Evolutionary conservation across 306 rosid genomes (phyloP), one percentile per base, ranked within the genome.

Genomic region (Castanopsis chinensis): DNA sequence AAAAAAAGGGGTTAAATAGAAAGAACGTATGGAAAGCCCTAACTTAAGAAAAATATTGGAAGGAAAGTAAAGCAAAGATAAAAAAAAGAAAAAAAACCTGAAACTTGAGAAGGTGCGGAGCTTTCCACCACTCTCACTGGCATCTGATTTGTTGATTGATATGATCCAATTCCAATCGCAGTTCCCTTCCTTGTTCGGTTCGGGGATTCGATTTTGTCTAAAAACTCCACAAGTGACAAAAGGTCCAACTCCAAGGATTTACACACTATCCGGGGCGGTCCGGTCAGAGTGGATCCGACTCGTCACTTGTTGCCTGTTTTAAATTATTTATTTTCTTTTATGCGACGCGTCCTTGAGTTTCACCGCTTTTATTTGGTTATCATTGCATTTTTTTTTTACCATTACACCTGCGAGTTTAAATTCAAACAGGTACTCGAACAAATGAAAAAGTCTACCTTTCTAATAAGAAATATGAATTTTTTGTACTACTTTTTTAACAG

Each of bases 121-220:
- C 82, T 90, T 72, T 92, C 99, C 59, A 72, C 85, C 37, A 89
- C 97, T 84, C 96, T 85, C 74, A 91, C 99, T 41, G 98, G 98
- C 98, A 92, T 94, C 25, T 82, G 64, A 92, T 94, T 52, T 82
- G 69, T 15, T 52, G 5, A 76, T 64, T 68, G 18, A 73, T 37
- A 37, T 27, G 52, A 18, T 7, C 69, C 59, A 13, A 53, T 37
- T 37, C 45, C 45, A 8, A 37, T 37, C 11, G 0, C 3, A 37
- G 3, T 37, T 37, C 45, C 45, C 45, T 37, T 8, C 45, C 11
- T 58, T 8, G 25, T 58, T 58, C 4, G 32, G 25, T 58, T 58
- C 4, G 32, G 32, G 65, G 21, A 58, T 21, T 58, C 32, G 17
- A 21, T 21, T 27, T 58, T 21, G 28, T 21, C 64, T 10, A 58